phyloP scores from a whole-genome alignment of 352 stramenopile species.

The Phytopythium kandeliae region DNA sequence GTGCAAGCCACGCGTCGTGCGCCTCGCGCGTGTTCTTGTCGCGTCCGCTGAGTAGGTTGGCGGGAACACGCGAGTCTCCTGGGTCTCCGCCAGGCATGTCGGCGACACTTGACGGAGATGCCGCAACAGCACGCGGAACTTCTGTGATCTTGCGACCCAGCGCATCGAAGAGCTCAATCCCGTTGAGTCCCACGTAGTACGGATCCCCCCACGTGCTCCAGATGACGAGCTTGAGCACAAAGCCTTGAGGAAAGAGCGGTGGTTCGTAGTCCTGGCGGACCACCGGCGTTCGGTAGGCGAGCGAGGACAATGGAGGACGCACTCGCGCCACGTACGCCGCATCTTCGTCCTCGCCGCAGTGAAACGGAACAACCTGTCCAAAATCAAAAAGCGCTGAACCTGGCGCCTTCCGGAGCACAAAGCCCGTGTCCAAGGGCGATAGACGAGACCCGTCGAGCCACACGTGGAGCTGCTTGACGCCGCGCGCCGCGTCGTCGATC shows the following conservation, averaged over 20 bases:
- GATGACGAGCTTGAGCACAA: slow-evolving; percentile 79
- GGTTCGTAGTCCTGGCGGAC: slow-evolving; percentile 87
- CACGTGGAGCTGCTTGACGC: slow-evolving; percentile 56
- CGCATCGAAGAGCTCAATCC: slow-evolving; percentile 74
- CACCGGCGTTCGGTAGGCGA: slow-evolving; percentile 66
- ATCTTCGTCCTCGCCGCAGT: slow-evolving; percentile 8
- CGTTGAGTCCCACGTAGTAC: slow-evolving; percentile 80
- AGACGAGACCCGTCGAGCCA: slow-evolving; percentile 40
- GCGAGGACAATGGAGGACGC: slow-evolving; percentile 27
- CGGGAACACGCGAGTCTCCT: slow-evolving; percentile 39
- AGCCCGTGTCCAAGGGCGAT: slow-evolving; percentile 46
- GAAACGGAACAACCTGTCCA: slow-evolving; percentile 50
- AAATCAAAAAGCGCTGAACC: slow-evolving; percentile 68
- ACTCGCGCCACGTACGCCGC: slow-evolving; percentile 32
- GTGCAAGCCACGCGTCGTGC: slow-evolving; percentile 64
- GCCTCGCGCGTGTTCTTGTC: slow-evolving; percentile 81
- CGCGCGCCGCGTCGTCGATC: slow-evolving; percentile 58
- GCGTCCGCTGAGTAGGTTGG: slow-evolving; percentile 55
- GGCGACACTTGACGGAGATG: slow-evolving; percentile 49
- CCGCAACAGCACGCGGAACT: slow-evolving; percentile 32
- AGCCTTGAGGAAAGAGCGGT: slow-evolving; percentile 71
- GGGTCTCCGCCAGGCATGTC: slow-evolving; percentile 24
- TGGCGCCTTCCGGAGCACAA: slow-evolving; percentile 76
- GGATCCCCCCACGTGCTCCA: slow-evolving; percentile 83
- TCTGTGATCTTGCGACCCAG: slow-evolving; percentile 30